These are phyloP conservation scores for Rossbeevera mucosa DNA, from an alignment of 768 basidiomycete species.

Conservation along the genomic window DNA sequence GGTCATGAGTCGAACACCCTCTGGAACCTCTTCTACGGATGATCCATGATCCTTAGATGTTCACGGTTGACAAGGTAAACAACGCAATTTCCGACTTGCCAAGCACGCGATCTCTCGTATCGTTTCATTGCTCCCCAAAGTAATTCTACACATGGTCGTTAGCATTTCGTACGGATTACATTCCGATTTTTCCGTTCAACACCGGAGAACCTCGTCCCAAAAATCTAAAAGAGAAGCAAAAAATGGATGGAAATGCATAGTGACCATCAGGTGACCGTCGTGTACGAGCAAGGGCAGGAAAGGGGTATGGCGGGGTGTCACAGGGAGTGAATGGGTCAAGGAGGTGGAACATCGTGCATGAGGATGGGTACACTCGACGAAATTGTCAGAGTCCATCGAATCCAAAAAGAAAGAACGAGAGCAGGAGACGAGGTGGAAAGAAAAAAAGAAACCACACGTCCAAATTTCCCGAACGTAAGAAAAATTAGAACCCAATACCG, in stretches of 20 bases:
- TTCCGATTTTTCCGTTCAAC: background rate
- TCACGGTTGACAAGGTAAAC: background rate
- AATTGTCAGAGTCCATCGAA: background rate
- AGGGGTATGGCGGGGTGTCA: background rate
- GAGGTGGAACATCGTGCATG: too few relatives aligned
- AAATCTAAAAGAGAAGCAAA: background rate
- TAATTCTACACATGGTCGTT: background rate
- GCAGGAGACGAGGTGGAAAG: background rate
- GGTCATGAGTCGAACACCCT: background rate
- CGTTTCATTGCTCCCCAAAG: background rate
- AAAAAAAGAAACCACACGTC: background rate
- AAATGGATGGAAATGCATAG: background rate
- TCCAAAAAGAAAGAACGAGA: background rate
- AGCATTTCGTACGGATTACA: background rate
- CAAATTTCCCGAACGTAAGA: background rate
- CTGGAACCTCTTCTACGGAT: background rate
- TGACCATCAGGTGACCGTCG: background rate
- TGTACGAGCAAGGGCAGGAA: background rate
- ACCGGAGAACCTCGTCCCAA: background rate
- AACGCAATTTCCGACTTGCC: too few relatives aligned
- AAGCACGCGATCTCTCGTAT: background rate
- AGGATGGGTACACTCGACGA: background rate
- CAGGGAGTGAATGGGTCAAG: background rate
- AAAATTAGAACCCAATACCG: background rate
- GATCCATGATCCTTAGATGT: background rate